Evolutionary conservation across 1,284 basidiomycete species (phyloP).

Genomic region (Schizopora paradoxa): DNA sequence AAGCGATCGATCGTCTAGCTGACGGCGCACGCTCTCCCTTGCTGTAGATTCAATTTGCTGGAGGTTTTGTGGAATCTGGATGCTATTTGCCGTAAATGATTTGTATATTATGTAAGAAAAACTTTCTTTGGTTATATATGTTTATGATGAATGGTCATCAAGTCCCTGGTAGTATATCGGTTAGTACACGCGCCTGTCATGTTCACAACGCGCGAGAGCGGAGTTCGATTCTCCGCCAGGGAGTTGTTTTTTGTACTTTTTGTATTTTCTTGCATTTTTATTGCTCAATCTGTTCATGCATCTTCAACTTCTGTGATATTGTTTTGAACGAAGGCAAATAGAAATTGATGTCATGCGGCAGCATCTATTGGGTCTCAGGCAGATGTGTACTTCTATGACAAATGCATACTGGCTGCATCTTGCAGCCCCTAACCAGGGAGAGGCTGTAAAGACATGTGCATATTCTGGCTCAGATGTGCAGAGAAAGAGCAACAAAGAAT

Average conservation of each 20-base stretch:
- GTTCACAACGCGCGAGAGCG: slow-evolving; percentile 32
- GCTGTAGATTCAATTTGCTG: not conserved
- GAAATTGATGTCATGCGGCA: too few relatives aligned
- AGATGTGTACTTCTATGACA: too few relatives aligned
- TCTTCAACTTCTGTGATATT: too few relatives aligned
- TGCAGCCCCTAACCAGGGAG: too few relatives aligned
- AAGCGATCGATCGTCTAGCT: slow-evolving; percentile 15
- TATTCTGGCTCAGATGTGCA: too few relatives aligned
- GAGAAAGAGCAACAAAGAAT: too few relatives aligned
- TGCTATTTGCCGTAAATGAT: not conserved
- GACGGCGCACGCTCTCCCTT: not conserved
- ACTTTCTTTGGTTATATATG: not conserved
- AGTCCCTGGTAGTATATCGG: slow-evolving; percentile 22
- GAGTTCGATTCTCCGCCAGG: slow-evolving; percentile 42
- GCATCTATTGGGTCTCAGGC: too few relatives aligned
- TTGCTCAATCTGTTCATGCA: too few relatives aligned
- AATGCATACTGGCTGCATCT: too few relatives aligned
- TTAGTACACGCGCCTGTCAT: slow-evolving; percentile 21
- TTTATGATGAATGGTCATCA: not conserved
- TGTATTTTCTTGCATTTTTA: too few relatives aligned
- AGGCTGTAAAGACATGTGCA: too few relatives aligned
- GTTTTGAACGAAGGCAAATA: too few relatives aligned
- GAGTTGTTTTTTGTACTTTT: slow-evolving; percentile 27
- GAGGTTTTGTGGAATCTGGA: not conserved
- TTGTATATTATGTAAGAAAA: not conserved